A percentile compares a stretch with the other conserved stretches of the same genome.
Conservation (phyloP, 169 alveolate species). For the Plasmodium sp. region DNA sequence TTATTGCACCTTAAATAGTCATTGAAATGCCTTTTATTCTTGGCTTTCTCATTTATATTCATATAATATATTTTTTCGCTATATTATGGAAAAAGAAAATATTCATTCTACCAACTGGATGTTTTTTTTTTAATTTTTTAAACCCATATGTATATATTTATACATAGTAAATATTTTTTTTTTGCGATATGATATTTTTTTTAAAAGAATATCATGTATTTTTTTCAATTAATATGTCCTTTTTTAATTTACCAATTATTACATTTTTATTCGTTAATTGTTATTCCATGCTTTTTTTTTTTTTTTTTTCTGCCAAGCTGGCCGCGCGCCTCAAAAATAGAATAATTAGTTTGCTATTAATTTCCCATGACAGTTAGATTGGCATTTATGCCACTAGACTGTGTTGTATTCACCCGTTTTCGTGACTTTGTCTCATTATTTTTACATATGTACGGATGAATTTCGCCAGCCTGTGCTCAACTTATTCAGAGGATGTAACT, state of each 20-base stretch:
- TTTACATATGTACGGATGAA: constrained; percentile 42
- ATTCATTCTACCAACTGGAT: constrained; percentile 20
- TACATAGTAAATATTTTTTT: neutral
- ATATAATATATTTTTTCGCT: neutral
- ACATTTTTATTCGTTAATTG: neutral
- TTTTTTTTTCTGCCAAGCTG: neutral
- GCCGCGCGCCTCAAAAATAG: neutral
- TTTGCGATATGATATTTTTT: neutral
- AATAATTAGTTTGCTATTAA: neutral
- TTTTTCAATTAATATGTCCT: neutral
- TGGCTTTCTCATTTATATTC: neutral
- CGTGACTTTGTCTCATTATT: constrained; percentile 1
- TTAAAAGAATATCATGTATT: neutral
- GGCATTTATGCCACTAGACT: neutral
- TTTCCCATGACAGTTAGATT: constrained; percentile 10
- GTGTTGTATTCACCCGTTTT: neutral
- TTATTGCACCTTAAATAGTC: constrained; percentile 13
- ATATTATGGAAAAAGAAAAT: neutral
- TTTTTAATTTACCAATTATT: neutral
- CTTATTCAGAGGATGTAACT: neutral
- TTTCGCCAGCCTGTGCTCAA: neutral
- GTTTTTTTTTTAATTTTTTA: neutral
- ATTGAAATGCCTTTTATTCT: constrained; percentile 12
- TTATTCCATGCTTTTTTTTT: neutral
- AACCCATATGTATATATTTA: neutral